A percentile compares a stretch with the other conserved stretches of the same genome.
Conservation (phyloP, 2,329 filamentous ascomycete species). For the Ramularia collo-cygni region DNA sequence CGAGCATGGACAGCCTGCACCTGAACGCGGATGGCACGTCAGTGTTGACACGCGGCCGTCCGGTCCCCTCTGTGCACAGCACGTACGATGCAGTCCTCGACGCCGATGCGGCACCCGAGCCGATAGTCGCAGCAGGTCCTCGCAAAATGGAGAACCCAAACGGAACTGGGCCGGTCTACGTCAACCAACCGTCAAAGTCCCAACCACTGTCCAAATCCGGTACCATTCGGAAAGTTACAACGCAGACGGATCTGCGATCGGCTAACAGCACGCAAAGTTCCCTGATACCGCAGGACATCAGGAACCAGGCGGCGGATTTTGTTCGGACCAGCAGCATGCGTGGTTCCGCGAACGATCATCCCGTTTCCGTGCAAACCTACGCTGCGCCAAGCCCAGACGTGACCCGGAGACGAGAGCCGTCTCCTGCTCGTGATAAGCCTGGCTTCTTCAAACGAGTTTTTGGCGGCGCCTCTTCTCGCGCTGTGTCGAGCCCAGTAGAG, state of each 20-base stretch:
- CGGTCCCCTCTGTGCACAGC: slow-evolving; percentile 39
- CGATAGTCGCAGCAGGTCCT: slow-evolving; percentile 74
- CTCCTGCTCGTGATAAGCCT: slow-evolving; percentile 47
- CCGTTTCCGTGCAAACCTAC: slow-evolving; percentile 43
- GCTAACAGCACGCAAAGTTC: slow-evolving; percentile 15
- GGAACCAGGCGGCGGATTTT: slow-evolving; percentile 43
- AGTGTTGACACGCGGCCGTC: slow-evolving; percentile 38
- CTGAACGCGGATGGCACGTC: slow-evolving; percentile 35
- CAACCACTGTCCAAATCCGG: slow-evolving; percentile 12
- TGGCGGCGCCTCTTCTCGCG: slow-evolving; percentile 38
- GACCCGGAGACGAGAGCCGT: slow-evolving; percentile 26
- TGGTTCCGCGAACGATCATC: slow-evolving; percentile 30
- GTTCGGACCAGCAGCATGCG: slow-evolving; percentile 40
- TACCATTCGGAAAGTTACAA: slow-evolving; percentile 26
- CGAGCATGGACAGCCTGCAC: slow-evolving; percentile 67
- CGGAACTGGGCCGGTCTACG: slow-evolving; percentile 30
- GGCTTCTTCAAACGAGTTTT: slow-evolving; percentile 95
- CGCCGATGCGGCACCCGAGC: slow-evolving; percentile 78
- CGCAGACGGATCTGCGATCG: slow-evolving; percentile 26
- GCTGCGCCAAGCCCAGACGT: slow-evolving; percentile 45
- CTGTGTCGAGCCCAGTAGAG: slow-evolving; percentile 17
- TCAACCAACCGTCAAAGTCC: slow-evolving; percentile 20
- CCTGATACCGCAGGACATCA: slow-evolving; percentile 34
- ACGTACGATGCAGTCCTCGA: slow-evolving; percentile 38
- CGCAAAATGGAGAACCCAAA: slow-evolving; percentile 44